These are phyloP conservation scores for Clavispora asparagi DNA, from an alignment of 805 yeast genomes.

Conservation along the genomic window DNA sequence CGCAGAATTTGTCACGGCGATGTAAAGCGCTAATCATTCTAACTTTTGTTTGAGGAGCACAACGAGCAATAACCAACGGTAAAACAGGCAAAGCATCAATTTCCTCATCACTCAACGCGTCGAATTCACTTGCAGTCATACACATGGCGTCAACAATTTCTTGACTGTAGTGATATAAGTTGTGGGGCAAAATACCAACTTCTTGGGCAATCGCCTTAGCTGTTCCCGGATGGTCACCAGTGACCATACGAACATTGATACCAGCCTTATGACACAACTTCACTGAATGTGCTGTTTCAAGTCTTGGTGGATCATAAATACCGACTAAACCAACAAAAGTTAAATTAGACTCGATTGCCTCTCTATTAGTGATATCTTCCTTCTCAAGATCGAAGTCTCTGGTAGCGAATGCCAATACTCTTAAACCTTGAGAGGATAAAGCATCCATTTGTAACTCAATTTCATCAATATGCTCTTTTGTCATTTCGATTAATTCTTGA, in stretches of 20 bases:
- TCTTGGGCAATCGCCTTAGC: constrained; percentile 19
- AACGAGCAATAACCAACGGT: constrained; percentile 75
- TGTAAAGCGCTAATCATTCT: constrained; percentile 71
- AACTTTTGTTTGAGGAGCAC: constrained; percentile 80
- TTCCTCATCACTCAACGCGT: constrained; percentile 52
- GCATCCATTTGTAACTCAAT: constrained; percentile 17
- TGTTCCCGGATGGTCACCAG: constrained; percentile 18
- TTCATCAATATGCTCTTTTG: constrained; percentile 10
- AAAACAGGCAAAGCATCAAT: constrained; percentile 59
- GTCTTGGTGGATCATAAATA: constrained; percentile 18
- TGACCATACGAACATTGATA: constrained; percentile 18
- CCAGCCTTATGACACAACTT: constrained; percentile 17
- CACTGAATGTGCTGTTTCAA: constrained; percentile 16
- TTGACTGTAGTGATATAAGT: constrained; percentile 50
- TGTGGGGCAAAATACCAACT: constrained; percentile 25
- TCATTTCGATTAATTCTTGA: constrained; percentile 9
- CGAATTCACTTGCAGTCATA: constrained; percentile 73
- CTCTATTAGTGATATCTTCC: constrained; percentile 14
- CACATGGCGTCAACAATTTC: constrained; percentile 62
- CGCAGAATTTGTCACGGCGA: constrained; percentile 45
- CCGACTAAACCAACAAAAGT: constrained; percentile 17
- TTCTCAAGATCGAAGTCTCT: constrained; percentile 8
- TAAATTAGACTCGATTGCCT: constrained; percentile 14
- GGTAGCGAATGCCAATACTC: constrained; percentile 17
- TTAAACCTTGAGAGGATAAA: constrained; percentile 16